phyloP scores from a whole-genome alignment of 1,284 basidiomycete species.

The Stygiomarasmius scandens region DNA sequence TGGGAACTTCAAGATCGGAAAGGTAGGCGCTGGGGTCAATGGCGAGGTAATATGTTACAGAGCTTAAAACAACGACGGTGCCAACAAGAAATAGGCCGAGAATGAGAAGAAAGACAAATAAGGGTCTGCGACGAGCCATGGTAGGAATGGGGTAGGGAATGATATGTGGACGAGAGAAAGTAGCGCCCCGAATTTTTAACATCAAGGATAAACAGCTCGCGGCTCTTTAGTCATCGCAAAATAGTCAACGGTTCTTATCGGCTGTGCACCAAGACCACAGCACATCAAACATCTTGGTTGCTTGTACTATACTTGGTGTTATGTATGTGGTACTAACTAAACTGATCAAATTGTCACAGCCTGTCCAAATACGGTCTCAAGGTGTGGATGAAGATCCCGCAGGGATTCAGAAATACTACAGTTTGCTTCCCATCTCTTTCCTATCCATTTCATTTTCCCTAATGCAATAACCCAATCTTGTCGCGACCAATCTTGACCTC shows the following conservation, averaged over 20 bases:
- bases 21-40: conserved; percentile 82
- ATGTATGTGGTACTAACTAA: background rate
- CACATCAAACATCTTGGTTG: background rate
- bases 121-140: conserved; percentile 61
- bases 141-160: conserved; percentile 20
- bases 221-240: too few species aligned
- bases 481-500: conserved; percentile 71
- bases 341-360: conserved; percentile 37
- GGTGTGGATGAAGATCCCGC: conserved; percentile 51
- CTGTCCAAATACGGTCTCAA: conserved; percentile 49
- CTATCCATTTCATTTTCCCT: conserved; percentile 48
- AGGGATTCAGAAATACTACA: conserved; percentile 47
- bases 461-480: conserved; percentile 63
- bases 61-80: conserved; percentile 90
- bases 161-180: too few species aligned
- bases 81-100: conserved; percentile 87
- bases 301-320: background rate
- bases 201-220: too few species aligned
- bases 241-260: too few species aligned
- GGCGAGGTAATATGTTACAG: conserved; percentile 88
- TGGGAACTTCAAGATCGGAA: conserved; percentile 76
- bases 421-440: conserved; percentile 51
- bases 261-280: too few species aligned
- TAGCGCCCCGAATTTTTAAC: too few species aligned
- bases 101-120: conserved; percentile 71